Percentiles rank a stretch among this genome's conserved stretches.
Conservation (phyloP, 495 filamentous ascomycete genomes). For the Tuber umbilicatum region DNA sequence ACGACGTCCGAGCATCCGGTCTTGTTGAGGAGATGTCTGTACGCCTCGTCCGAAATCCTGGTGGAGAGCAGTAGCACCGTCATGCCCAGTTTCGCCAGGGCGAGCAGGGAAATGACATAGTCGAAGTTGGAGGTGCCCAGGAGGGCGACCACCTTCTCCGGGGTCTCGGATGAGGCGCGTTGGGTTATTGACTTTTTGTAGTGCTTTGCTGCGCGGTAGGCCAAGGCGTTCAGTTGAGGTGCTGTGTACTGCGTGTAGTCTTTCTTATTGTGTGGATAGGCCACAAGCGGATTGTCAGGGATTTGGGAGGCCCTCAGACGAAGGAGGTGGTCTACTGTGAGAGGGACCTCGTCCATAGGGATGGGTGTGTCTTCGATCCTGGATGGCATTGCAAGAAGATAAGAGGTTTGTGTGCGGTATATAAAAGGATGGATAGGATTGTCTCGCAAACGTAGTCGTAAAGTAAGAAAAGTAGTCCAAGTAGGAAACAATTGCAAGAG, state of each 20-base stretch:
- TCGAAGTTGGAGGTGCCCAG: constrained; percentile 53
- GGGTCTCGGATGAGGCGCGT: constrained; percentile 30
- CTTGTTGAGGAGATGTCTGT: constrained; percentile 49
- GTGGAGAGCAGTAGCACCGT: constrained; percentile 56
- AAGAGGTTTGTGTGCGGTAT: background rate
- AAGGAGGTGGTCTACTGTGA: constrained; percentile 34
- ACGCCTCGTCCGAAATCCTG: constrained; percentile 50
- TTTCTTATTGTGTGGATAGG: constrained; percentile 16
- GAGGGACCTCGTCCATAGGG: background rate
- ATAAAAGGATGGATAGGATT: background rate
- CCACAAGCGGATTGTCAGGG: constrained; percentile 10
- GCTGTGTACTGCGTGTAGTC: constrained; percentile 24
- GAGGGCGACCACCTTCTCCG: constrained; percentile 46
- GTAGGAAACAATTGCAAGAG: background rate
- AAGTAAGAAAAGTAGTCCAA: background rate
- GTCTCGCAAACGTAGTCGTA: background rate
- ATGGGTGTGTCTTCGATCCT: background rate
- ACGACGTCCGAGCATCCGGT: constrained; percentile 48
- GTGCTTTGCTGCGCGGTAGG: constrained; percentile 26
- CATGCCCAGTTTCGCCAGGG: constrained; percentile 54
- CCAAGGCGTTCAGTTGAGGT: constrained; percentile 26
- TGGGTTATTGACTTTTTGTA: constrained; percentile 22
- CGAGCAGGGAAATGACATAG: constrained; percentile 54
- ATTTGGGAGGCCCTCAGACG: constrained; percentile 9
- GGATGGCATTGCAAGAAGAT: background rate